Percentiles rank a stretch among this genome's conserved stretches.
Evolutionary conservation across 1,284 basidiomycete species (phyloP).

Genomic region (Thecaphora frezii): DNA sequence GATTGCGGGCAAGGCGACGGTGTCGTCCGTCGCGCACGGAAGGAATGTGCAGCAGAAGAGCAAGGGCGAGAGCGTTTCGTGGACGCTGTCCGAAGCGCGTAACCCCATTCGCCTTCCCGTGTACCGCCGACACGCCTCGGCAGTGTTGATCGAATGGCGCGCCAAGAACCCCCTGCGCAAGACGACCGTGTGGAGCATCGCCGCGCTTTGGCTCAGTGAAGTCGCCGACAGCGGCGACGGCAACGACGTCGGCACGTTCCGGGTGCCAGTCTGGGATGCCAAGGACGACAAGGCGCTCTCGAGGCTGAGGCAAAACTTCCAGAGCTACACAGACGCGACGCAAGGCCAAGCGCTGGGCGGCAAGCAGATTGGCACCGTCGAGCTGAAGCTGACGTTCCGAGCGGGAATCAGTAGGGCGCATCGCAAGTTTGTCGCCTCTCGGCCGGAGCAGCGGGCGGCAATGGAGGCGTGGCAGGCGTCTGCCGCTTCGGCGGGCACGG

Average conservation of each 20-base stretch:
- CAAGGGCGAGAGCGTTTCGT: not conserved
- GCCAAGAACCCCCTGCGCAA: slow-evolving; percentile 1
- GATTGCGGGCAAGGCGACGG: not conserved
- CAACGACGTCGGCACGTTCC: not conserved
- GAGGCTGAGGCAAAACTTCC: slow-evolving; percentile 4
- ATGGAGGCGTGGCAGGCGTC: not conserved
- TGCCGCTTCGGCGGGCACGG: not conserved
- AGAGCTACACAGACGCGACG: not conserved
- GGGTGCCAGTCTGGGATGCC: slow-evolving; percentile 1
- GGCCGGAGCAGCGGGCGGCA: not conserved
- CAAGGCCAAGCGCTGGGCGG: not conserved
- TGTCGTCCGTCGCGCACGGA: not conserved
- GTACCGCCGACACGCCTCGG: slow-evolving; percentile 2
- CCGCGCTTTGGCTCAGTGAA: not conserved
- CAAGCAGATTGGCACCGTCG: not conserved
- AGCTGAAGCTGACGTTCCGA: not conserved
- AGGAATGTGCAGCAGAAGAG: not conserved
- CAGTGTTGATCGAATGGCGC: slow-evolving; percentile 1
- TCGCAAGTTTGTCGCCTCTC: not conserved
- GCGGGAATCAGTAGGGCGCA: not conserved
- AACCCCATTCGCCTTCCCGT: not conserved
- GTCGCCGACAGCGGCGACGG: not conserved
- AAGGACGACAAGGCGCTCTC: not conserved
- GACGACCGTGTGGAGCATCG: not conserved
- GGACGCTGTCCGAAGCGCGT: not conserved